Base-by-base conservation (phyloP, 2,329 filamentous ascomycete genomes). In the Hymenoscyphus repandus region DNA sequence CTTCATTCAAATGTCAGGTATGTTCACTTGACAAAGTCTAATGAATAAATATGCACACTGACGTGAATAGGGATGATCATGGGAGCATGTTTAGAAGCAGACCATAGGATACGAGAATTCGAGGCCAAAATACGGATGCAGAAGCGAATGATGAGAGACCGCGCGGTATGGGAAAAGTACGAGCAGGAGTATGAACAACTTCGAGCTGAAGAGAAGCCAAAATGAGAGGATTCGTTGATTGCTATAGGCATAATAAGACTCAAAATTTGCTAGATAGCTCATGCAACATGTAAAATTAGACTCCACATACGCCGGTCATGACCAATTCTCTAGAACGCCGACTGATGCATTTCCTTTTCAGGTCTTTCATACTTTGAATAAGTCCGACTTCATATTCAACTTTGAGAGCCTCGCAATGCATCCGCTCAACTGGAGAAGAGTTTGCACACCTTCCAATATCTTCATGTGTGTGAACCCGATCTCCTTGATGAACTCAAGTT, bases 381-480 rank as follows among this genome's bases (percentile, higher is more conserved):
- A 78, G 67, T 87, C 85, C 2, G 90, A 87, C 64, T 95, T 88
- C 92, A 99, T 97, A 69, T 96, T 96, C 68, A 97, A 85, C 75
- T 87, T 95, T 73, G 90, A 93, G 50, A 99, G 75, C 62, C 92
- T 85, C 13, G 89, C 90, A 18, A 99, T 79, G 66, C 92, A 97
- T 10, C 92, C 93, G 65, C 90, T 95, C 41, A 99, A 77, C 70
- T 99, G 93, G 52, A 99, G 78, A 56, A 96, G 79, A 6, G 92
- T 96, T 71, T 97, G 92, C 20, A 99, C 89, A 30, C 93, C 93
- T 67, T 99, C 93, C n/a, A 99, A 74, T 50, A 99, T 92, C 69
- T 95, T 91, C 93, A 99, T 99, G 67, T 99, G 93, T 2, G 93
- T 95, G 70, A 97, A 97, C 47, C 93, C 93, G 69, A 99, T 99